A percentile compares a stretch with the other conserved stretches of the same genome.
These are phyloP conservation scores for Fusarium penzigii DNA, from an alignment of 2,329 filamentous ascomycete genomes.

Conservation along the genomic window DNA sequence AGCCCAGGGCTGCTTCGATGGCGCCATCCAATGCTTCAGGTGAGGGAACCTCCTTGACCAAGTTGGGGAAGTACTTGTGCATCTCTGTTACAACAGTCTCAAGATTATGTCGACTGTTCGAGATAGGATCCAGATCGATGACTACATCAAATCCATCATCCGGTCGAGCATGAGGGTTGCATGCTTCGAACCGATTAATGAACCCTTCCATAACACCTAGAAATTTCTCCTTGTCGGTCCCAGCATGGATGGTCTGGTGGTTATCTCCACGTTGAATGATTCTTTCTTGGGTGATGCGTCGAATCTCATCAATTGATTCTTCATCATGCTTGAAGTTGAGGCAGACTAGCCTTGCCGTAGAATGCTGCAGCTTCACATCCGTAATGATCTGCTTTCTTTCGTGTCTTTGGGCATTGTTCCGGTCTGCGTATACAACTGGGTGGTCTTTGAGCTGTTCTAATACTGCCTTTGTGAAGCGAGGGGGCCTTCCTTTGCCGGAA, in stretches of 20 bases:
- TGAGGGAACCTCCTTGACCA: slow-evolving; percentile 71
- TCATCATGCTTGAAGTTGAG: slow-evolving; percentile 87
- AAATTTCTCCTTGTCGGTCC: slow-evolving; percentile 71
- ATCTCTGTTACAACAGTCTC: slow-evolving; percentile 75
- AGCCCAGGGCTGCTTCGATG: slow-evolving; percentile 73
- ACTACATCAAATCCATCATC: slow-evolving; percentile 81
- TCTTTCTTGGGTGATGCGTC: slow-evolving; percentile 72
- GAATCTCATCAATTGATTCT: slow-evolving; percentile 71
- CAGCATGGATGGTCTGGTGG: slow-evolving; percentile 95
- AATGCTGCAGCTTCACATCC: slow-evolving; percentile 67
- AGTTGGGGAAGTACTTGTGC: slow-evolving; percentile 73
- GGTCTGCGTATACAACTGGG: slow-evolving; percentile 82
- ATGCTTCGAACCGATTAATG: slow-evolving; percentile 78
- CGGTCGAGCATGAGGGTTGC: slow-evolving; percentile 66
- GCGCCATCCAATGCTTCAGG: slow-evolving; percentile 76
- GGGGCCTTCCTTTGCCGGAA: slow-evolving; percentile 72
- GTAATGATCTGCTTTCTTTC: slow-evolving; percentile 86
- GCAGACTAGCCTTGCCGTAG: slow-evolving; percentile 73
- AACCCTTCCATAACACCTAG: slow-evolving; percentile 95
- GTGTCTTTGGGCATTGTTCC: slow-evolving; percentile 88
- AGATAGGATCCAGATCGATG: slow-evolving; percentile 79
- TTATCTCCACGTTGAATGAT: slow-evolving; percentile 89
- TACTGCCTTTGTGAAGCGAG: slow-evolving; percentile 73
- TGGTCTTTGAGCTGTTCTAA: slow-evolving; percentile 63
- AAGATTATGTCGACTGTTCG: slow-evolving; percentile 80